Conservation (phyloP, 257 asterid genomes). For the Gentiana macrophylla region DNA sequence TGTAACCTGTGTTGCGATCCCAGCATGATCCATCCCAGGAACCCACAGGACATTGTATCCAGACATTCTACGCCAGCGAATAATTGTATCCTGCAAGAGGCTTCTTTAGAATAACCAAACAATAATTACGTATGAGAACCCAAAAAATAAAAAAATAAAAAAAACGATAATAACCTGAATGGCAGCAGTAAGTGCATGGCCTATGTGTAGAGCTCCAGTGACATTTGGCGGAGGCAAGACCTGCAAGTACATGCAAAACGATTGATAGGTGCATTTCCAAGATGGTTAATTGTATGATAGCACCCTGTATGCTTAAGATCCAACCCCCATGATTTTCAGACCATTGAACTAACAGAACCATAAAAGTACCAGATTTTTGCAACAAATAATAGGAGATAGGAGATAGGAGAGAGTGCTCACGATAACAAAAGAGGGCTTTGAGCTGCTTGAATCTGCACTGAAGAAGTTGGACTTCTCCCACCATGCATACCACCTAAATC, state of each 20-base stretch:
- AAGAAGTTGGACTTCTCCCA: slow-evolving; percentile 89
- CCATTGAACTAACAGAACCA: too few relatives aligned
- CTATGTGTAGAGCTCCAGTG: slow-evolving; percentile 94
- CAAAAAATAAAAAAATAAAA: too few relatives aligned
- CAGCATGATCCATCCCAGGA: slow-evolving; percentile 98
- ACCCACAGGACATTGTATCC: slow-evolving; percentile 92
- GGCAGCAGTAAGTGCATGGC: slow-evolving; percentile 96
- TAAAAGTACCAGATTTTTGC: background rate
- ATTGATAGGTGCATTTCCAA: background rate
- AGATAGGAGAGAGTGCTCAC: slow-evolving; percentile 42
- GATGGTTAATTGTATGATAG: too few relatives aligned
- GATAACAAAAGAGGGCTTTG: slow-evolving; percentile 72
- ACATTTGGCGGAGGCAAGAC: slow-evolving; percentile 96
- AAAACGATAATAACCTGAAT: slow-evolving; percentile 42
- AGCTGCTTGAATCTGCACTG: slow-evolving; percentile 71
- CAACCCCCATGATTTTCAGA: background rate
- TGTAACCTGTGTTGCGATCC: slow-evolving; percentile 92
- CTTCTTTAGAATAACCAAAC: too few relatives aligned
- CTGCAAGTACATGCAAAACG: slow-evolving; percentile 27
- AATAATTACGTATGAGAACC: too few relatives aligned
- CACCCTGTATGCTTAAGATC: background rate
- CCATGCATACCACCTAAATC: slow-evolving; percentile 89
- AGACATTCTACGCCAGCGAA: slow-evolving; percentile 96
- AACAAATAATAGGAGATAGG: background rate
- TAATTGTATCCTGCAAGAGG: slow-evolving; percentile 66